Percentiles rank a stretch among this genome's conserved stretches.
These are phyloP conservation scores for Vanilla planifolia DNA, from an alignment of 106 monocot genomes.

Conservation along the genomic window DNA sequence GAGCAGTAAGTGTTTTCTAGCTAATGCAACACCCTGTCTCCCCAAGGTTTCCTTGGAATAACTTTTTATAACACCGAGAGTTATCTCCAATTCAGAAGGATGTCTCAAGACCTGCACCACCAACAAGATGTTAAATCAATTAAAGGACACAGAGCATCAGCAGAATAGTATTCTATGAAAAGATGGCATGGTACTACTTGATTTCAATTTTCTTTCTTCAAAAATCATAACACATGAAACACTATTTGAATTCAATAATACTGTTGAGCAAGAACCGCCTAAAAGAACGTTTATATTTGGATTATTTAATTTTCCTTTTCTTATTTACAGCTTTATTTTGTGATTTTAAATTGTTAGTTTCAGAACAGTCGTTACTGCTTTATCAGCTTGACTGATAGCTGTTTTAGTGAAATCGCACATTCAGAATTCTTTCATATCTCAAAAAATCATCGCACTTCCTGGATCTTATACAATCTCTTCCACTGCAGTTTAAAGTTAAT, in stretches of 20 bases:
- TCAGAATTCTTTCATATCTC: no score
- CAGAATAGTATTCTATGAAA: not conserved
- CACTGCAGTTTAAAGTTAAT: no score
- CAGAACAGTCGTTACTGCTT: not conserved
- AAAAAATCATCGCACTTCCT: no score
- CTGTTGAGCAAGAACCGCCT: not conserved
- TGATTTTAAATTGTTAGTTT: no score
- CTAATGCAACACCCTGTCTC: slow-evolving; percentile 36
- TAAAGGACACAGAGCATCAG: not conserved
- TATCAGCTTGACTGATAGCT: no score
- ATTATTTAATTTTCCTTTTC: no score
- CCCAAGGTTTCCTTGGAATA: slow-evolving; percentile 55
- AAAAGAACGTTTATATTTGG: not conserved
- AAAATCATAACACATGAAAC: not conserved
- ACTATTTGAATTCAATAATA: not conserved
- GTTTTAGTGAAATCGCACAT: not conserved
- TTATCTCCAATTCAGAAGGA: slow-evolving; percentile 78
- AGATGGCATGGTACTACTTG: not conserved
- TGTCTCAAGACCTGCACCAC: slow-evolving; percentile 56
- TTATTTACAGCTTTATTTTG: no score
- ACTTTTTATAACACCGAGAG: slow-evolving; percentile 68
- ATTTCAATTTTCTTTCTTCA: not conserved
- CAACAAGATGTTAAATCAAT: not conserved
- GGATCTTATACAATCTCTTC: no score
- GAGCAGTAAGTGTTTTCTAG: slow-evolving; percentile 73